Evolutionary conservation across 306 rosid genomes (phyloP).

Genomic region (Quercus bicolor): DNA sequence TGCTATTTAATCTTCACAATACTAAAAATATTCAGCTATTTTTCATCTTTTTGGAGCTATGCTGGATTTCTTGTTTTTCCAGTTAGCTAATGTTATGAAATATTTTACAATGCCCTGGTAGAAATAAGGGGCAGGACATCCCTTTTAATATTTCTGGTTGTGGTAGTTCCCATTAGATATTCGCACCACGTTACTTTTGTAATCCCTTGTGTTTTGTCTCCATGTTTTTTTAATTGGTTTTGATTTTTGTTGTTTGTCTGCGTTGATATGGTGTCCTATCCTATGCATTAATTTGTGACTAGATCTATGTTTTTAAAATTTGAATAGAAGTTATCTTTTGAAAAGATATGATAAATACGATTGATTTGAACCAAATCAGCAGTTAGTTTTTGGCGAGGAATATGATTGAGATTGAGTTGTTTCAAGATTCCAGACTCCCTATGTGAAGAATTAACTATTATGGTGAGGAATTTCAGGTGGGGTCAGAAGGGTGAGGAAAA

Average conservation of each 20-base stretch:
- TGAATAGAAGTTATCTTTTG: too few species aligned
- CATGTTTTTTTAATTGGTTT: not conserved
- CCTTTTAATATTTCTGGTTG: too few species aligned
- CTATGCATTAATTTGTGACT: too few species aligned
- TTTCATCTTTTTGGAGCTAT: not conserved
- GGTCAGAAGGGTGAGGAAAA: too few species aligned
- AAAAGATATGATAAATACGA: too few species aligned
- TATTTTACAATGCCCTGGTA: constrained; percentile 6
- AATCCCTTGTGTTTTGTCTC: not conserved
- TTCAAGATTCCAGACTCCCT: too few species aligned
- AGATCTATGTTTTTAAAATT: too few species aligned
- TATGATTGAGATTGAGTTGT: too few species aligned
- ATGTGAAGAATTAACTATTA: too few species aligned
- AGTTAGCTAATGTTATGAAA: constrained; percentile 1
- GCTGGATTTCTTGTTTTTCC: constrained; percentile 2
- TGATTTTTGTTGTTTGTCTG: not conserved
- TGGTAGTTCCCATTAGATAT: not conserved
- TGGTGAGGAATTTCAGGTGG: too few species aligned
- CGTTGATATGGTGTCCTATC: not conserved
- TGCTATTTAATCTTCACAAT: constrained; percentile 30
- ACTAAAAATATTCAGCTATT: constrained; percentile 11
- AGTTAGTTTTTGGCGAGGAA: too few species aligned
- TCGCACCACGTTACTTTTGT: not conserved
- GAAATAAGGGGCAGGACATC: constrained; percentile 13
- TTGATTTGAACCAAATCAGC: too few species aligned